phyloP scores from a whole-genome alignment of 768 basidiomycete species.

The Boletus bicolor region DNA sequence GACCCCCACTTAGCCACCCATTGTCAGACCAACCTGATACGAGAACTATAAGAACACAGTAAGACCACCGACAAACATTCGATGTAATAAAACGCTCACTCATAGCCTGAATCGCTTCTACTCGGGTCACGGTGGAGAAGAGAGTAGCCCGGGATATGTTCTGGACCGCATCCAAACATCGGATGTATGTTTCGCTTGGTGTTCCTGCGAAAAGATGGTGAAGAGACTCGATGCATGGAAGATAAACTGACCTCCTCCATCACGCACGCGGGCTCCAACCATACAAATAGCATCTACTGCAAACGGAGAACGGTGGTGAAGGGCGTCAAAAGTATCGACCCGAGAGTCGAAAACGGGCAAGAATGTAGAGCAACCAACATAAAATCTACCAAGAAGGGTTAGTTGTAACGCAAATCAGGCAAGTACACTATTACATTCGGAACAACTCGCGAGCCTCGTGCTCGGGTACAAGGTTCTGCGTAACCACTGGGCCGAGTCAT shows the following conservation, averaged over 20 bases:
- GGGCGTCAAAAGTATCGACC: conserved; percentile 80
- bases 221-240: background rate
- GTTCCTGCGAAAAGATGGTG: conserved; percentile 45
- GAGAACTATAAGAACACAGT: conserved; percentile 50
- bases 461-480: conserved; percentile 77
- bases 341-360: conserved; percentile 81
- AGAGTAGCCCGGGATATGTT: conserved; percentile 80
- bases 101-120: conserved; percentile 92
- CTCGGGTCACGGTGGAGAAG: conserved; percentile 79
- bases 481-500: conserved; percentile 56
- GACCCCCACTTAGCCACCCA: conserved; percentile 92
- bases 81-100: conserved; percentile 47
- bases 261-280: conserved; percentile 87
- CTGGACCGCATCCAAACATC: conserved; percentile 82
- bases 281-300: conserved; percentile 91
- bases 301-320: conserved; percentile 89
- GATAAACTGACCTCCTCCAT: conserved; percentile 70
- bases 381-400: conserved; percentile 56
- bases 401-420: conserved; percentile 11
- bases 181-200: conserved; percentile 68
- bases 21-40: conserved; percentile 94
- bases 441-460: conserved; percentile 84
- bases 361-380: conserved; percentile 89
- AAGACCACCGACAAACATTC: background rate
- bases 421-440: conserved; percentile 52